These are phyloP conservation scores for Trametes meyenii DNA, from an alignment of 768 basidiomycete species.

Conservation along the genomic window DNA sequence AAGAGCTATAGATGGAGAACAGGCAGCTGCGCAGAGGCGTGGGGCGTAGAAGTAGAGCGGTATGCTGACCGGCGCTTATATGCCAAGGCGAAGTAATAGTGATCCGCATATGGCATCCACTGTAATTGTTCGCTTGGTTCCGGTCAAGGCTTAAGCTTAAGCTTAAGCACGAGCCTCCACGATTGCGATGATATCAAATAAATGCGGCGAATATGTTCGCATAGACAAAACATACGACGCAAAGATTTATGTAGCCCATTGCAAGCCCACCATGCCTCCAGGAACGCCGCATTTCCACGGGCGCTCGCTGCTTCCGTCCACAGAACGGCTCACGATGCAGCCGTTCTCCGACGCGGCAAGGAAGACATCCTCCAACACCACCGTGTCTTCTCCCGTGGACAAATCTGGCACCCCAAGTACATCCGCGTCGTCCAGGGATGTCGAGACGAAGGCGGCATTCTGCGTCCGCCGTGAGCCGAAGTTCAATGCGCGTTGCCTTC, in stretches of 20 bases:
- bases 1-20: not conserved
- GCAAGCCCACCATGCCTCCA: constrained; percentile 17
- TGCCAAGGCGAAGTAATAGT: not conserved
- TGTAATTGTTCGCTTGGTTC: not conserved
- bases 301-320: constrained; percentile 1
- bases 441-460: constrained; percentile 16
- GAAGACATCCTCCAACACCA: constrained; percentile 21
- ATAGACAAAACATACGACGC: not conserved
- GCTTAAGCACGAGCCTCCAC: not conserved
- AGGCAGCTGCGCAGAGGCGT: too few species aligned
- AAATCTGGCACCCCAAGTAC: not conserved
- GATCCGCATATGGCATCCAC: constrained; percentile 4
- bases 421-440: constrained; percentile 6
- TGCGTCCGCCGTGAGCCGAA: constrained; percentile 1
- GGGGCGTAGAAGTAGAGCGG: too few species aligned
- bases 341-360: constrained; percentile 28
- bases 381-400: not conserved
- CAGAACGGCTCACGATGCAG: constrained; percentile 11
- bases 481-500: not conserved
- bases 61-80: too few species aligned
- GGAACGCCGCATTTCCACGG: constrained; percentile 25
- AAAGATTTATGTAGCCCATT: constrained; percentile 5
- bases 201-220: not conserved
- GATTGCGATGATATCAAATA: not conserved
- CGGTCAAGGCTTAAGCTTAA: not conserved